Conservation (phyloP, 164 flowering plant species). For the Tetrastigma voinierianum region DNA sequence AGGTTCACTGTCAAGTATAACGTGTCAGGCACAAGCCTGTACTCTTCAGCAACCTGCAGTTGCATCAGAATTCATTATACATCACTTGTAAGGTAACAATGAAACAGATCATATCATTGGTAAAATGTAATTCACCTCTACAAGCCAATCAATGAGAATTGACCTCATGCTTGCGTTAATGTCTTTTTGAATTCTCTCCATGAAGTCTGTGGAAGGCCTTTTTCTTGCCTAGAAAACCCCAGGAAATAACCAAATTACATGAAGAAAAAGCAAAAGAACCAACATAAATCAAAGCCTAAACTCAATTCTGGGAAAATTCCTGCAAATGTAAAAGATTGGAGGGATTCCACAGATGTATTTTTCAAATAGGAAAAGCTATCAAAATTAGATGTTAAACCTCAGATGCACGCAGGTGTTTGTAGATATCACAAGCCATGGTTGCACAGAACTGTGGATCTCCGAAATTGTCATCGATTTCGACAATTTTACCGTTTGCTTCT, state of each 20-base stretch:
- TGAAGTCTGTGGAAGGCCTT: slow-evolving; percentile 83
- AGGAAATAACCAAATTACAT: background rate
- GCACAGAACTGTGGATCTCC: slow-evolving; percentile 88
- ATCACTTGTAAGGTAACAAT: background rate
- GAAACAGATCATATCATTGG: no score
- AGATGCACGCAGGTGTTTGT: slow-evolving; percentile 79
- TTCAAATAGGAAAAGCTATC: no score
- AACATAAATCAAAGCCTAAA: background rate
- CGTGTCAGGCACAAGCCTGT: slow-evolving; percentile 95
- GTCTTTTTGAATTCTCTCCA: slow-evolving; percentile 86
- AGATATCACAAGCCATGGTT: slow-evolving; percentile 85
- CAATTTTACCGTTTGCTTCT: slow-evolving; percentile 39
- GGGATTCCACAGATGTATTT: no score
- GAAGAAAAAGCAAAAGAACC: background rate
- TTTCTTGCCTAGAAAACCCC: slow-evolving; percentile 56
- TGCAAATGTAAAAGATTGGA: no score
- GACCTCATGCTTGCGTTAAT: slow-evolving; percentile 90
- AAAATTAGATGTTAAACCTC: slow-evolving; percentile 71
- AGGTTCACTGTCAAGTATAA: slow-evolving; percentile 87
- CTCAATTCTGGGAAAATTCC: no score
- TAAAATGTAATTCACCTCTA: slow-evolving; percentile 57
- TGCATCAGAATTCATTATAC: background rate
- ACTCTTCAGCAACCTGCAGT: slow-evolving; percentile 90
- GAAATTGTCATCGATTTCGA: slow-evolving; percentile 50
- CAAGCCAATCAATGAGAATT: slow-evolving; percentile 94